A percentile compares a stretch with the other conserved stretches of the same genome.
Evolutionary conservation across 345 rosid species (phyloP).

Genomic region (Heritiera littoralis): DNA sequence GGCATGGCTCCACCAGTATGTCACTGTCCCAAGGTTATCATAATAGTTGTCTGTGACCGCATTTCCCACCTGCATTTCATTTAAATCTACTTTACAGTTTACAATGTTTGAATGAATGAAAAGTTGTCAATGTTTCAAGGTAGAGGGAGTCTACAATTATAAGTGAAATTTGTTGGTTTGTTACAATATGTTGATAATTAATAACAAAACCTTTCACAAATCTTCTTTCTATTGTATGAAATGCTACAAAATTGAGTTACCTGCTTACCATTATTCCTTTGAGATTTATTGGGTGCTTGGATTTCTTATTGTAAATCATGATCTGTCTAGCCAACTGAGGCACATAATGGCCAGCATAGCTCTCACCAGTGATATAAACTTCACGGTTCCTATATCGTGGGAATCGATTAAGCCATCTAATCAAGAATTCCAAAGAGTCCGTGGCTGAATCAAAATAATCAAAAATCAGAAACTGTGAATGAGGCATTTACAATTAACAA

Average conservation of each 20-base stretch:
- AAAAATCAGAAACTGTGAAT: background rate
- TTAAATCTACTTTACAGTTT: background rate
- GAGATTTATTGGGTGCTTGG: slow-evolving; percentile 69
- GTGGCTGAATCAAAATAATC: slow-evolving; percentile 50
- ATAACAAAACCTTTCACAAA: background rate
- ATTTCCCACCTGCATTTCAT: slow-evolving; percentile 77
- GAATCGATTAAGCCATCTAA: slow-evolving; percentile 74
- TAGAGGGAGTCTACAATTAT: background rate
- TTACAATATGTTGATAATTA: background rate
- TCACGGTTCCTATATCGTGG: slow-evolving; percentile 80
- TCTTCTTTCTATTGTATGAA: background rate
- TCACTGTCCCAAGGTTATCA: slow-evolving; percentile 94
- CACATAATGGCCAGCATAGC: slow-evolving; percentile 99
- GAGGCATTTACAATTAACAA: background rate
- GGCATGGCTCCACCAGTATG: slow-evolving; percentile 99
- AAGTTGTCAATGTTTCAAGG: background rate
- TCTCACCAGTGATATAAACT: slow-evolving; percentile 79
- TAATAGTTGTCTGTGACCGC: slow-evolving; percentile 96
- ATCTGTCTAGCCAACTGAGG: slow-evolving; percentile 89
- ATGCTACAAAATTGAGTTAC: background rate
- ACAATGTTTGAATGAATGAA: background rate
- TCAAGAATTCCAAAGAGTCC: slow-evolving; percentile 78
- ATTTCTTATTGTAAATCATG: slow-evolving; percentile 52
- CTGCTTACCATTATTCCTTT: slow-evolving; percentile 79
- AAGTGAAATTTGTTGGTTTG: too few relatives aligned